phyloP scores from a whole-genome alignment of 352 stramenopile genomes.

The Phytopythium montanum region DNA sequence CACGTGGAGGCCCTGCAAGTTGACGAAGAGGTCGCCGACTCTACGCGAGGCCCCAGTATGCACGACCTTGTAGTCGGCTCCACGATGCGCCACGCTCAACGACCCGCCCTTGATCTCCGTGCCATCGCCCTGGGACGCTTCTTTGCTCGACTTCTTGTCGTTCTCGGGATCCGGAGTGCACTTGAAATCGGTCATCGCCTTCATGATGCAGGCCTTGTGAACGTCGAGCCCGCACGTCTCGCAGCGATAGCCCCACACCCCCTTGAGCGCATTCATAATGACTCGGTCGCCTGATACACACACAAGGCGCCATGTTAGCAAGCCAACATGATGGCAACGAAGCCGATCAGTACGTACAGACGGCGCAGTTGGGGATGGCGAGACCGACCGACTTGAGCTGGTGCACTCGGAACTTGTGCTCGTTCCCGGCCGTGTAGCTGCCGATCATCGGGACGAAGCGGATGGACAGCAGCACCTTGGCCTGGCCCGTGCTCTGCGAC shows the following conservation, averaged over 20 bases:
- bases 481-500: conserved; percentile 41
- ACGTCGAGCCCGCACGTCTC: conserved; percentile 79
- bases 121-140: background rate
- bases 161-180: conserved; percentile 34
- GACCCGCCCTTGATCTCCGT: conserved; percentile 4
- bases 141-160: conserved; percentile 14
- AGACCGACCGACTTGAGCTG: conserved; percentile 84
- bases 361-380: conserved; percentile 68
- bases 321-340: conserved; percentile 2
- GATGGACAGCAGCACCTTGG: conserved; percentile 68
- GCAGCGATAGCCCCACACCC: conserved; percentile 78
- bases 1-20: conserved; percentile 75
- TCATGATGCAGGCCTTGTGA: conserved; percentile 87
- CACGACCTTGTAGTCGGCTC: conserved; percentile 41
- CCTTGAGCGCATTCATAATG: conserved; percentile 82
- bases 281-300: conserved; percentile 57
- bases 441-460: conserved; percentile 72
- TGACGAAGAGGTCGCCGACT: conserved; percentile 65
- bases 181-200: conserved; percentile 72
- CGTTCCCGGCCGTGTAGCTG: conserved; percentile 50
- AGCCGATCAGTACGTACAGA: conserved; percentile 53
- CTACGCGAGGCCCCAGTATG: conserved; percentile 33
- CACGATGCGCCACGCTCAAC: conserved; percentile 16
- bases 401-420: conserved; percentile 86
- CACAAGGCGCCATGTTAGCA: background rate